Evolutionary conservation across 1,284 basidiomycete species (phyloP).

Genomic region (Meripilus lineatus): DNA sequence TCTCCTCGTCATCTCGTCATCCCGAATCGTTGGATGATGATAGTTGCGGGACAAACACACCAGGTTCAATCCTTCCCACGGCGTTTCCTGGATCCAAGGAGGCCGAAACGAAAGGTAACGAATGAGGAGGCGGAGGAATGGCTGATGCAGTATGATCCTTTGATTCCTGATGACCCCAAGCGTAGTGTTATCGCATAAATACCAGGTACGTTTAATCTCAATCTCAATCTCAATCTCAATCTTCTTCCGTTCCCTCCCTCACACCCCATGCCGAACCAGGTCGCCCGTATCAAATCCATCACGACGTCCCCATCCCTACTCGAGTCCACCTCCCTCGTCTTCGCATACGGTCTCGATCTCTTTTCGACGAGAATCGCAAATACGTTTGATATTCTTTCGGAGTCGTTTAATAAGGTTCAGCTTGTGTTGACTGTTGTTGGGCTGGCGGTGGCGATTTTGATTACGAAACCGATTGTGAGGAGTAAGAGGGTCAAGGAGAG

Average conservation of each 20-base stretch:
- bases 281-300: conserved; percentile 63
- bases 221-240: conserved; percentile 1
- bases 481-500: conserved; percentile 59
- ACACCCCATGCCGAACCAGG: too few relatives aligned
- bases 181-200: conserved; percentile 76
- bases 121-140: conserved; percentile 81
- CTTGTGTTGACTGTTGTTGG: conserved; percentile 80
- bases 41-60: conserved; percentile 74
- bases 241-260: conserved; percentile 2
- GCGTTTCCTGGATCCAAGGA: conserved; percentile 77
- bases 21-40: too few relatives aligned
- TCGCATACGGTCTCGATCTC: conserved; percentile 84
- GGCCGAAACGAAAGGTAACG: conserved; percentile 77
- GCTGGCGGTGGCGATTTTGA: conserved; percentile 66
- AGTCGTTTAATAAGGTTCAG: conserved; percentile 92
- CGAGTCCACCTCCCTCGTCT: conserved; percentile 89
- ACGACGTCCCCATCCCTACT: conserved; percentile 79
- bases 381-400: conserved; percentile 90
- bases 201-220: conserved; percentile 45
- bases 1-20: conserved; percentile 1
- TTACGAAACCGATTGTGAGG: conserved; percentile 73
- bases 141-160: conserved; percentile 80
- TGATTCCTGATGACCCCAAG: conserved; percentile 71
- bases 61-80: conserved; percentile 77
- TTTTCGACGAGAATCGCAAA: conserved; percentile 80